Evolutionary conservation across 2,329 filamentous ascomycete genomes (phyloP), one percentile per base, ranked within the genome.

Genomic region (Exophiala oligosperma): DNA sequence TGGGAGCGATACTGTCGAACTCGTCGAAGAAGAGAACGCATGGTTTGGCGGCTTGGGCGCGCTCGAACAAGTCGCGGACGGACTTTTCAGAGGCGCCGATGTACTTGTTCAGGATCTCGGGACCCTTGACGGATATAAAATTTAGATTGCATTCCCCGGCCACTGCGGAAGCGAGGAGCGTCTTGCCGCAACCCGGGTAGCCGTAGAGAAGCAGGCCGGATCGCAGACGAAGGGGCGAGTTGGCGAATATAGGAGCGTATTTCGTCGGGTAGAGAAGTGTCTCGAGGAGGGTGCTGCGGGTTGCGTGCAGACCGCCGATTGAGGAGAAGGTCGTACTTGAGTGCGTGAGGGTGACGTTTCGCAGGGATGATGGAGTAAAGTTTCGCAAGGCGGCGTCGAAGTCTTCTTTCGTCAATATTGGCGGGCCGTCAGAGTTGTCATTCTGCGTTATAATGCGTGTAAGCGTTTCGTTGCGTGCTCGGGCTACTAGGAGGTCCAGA

Each of bases 1-100:
- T 99, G 2, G 94, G 94, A 0, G 95, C 95, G 63, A 99, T 97
- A 40, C 90, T 92, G 76, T 99, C 94, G 70, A 99, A 99, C 73
- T 99, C 94, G 70, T 99, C 94, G 70, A 99, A 99, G 81, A 99
- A 99, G 7, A 99, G 80, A 3, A 99, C 90, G 67, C 94, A 97
- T 0, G 95, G 95, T 59, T 89, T 86, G 3, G 94, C 94, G 2
- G 94, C 93, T 70, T 88, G 87, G 0, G 94, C 94, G 43, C 94
- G 85, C 71, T 96, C 93, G 69, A 99, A 99, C 1, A 99, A 80
- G 72, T 99, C 94, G 43, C 95, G 87, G 5, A 99, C 92, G 60
- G 87, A 92, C 80, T 99, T 99, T 70, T 99, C 94, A 28, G 90
- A 96, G 0, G 94, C 94, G 70, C 94, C 94, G 59, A 99, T 99